Conservation (phyloP, 2,329 filamentous ascomycete genomes). For the Sporothrix pallida region DNA sequence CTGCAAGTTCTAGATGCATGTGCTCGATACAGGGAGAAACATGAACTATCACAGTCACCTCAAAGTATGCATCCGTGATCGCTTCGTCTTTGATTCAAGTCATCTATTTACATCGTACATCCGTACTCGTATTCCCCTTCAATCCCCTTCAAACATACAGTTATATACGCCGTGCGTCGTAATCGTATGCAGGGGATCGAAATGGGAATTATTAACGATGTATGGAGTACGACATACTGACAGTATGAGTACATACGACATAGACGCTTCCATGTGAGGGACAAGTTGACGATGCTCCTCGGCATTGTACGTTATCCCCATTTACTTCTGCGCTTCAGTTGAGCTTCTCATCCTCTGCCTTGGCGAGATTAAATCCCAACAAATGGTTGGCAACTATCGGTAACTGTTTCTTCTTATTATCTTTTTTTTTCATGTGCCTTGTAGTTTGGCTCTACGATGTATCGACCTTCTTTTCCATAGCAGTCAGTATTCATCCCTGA, state of each 20-base stretch:
- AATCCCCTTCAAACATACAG: neutral
- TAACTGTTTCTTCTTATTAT: neutral
- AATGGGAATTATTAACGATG: neutral
- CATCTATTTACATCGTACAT: neutral
- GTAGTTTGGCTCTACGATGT: neutral
- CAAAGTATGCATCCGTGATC: neutral
- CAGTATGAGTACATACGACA: too few species aligned
- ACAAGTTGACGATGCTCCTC: neutral
- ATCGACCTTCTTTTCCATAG: neutral
- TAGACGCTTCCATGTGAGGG: neutral
- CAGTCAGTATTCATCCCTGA: neutral
- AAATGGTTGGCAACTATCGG: slow-evolving; percentile 8
- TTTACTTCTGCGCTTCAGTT: neutral
- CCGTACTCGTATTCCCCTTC: slow-evolving; percentile 6
- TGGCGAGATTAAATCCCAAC: slow-evolving; percentile 24
- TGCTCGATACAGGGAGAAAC: neutral
- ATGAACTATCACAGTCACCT: neutral
- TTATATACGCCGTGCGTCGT: neutral
- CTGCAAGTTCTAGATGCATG: neutral
- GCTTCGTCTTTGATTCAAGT: neutral
- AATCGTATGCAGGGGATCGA: neutral
- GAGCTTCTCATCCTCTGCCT: neutral
- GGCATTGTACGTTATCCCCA: neutral
- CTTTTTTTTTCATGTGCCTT: neutral
- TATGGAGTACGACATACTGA: too few species aligned